phyloP scores from a whole-genome alignment of 225 moss, liverwort and hornwort species.

The Polytrichum commune region DNA sequence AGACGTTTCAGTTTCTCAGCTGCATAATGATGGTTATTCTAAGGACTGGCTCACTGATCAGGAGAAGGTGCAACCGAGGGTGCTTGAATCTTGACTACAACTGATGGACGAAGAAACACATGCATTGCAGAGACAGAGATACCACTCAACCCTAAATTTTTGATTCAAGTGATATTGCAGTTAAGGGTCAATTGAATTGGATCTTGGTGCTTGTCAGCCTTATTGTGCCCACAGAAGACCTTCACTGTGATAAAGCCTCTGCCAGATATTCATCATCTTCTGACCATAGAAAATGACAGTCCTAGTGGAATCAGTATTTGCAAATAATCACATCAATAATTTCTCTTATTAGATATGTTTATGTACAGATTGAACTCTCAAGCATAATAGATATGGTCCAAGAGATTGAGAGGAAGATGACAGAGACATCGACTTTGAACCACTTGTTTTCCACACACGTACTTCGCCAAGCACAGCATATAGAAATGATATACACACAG shows the following conservation, averaged over 20 bases:
- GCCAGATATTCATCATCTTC: no score
- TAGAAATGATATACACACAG: conserved; percentile 84
- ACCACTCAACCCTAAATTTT: no score
- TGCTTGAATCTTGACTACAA: conserved; percentile 66
- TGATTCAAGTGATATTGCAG: no score
- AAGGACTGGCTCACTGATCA: conserved; percentile 47
- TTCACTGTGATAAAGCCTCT: no score
- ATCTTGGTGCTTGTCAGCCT: no score
- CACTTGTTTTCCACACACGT: conserved; percentile 90
- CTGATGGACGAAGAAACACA: conserved; percentile 80
- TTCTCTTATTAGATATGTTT: not conserved
- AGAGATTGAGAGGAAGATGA: conserved; percentile 94
- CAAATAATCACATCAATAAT: no score
- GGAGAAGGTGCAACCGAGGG: conserved; percentile 33
- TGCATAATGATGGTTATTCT: conserved; percentile 36
- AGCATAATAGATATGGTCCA: conserved; percentile 79
- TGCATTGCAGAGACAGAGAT: conserved; percentile 60
- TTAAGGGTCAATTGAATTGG: no score
- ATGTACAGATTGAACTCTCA: conserved; percentile 79
- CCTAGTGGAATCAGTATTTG: no score
- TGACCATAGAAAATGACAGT: no score
- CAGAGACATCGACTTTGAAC: conserved; percentile 84
- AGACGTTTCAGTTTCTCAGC: conserved; percentile 22
- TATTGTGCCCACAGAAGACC: no score
- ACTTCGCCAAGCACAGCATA: conserved; percentile 91